Evolutionary conservation across 305 asterid species (phyloP).

Genomic region (Fraxinus dipetala): DNA sequence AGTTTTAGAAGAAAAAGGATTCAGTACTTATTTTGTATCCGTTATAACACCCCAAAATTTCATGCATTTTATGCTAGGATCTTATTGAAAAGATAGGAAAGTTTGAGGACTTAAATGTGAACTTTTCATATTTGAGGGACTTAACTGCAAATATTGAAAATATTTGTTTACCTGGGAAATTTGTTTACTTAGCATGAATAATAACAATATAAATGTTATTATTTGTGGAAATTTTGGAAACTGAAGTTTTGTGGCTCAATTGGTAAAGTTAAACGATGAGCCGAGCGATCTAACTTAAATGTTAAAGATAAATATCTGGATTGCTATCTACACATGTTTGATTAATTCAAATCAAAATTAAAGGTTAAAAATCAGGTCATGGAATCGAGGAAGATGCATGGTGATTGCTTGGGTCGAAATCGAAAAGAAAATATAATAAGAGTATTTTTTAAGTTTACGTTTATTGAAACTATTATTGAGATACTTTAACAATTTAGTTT

Average conservation of each 20-base stretch:
- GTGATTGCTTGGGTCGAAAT: too few species aligned
- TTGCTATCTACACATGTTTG: too few species aligned
- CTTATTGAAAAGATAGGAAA: background rate
- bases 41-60: background rate
- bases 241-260: background rate
- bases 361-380: too few species aligned
- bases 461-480: too few species aligned
- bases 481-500: too few species aligned
- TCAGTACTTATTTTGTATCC: too few species aligned
- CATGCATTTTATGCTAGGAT: background rate
- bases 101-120: background rate
- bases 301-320: too few species aligned
- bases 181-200: background rate
- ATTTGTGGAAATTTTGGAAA: background rate
- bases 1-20: too few species aligned
- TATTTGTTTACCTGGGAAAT: background rate
- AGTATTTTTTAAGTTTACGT: too few species aligned
- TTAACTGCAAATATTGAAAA: background rate
- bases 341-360: too few species aligned
- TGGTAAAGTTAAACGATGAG: background rate
- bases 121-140: background rate
- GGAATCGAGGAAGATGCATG: too few species aligned
- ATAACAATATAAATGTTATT: background rate
- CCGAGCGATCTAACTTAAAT: background rate
- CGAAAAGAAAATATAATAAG: too few species aligned